phyloP scores from a whole-genome alignment of 2,329 filamentous ascomycete species.

The Colletotrichum viniferum region DNA sequence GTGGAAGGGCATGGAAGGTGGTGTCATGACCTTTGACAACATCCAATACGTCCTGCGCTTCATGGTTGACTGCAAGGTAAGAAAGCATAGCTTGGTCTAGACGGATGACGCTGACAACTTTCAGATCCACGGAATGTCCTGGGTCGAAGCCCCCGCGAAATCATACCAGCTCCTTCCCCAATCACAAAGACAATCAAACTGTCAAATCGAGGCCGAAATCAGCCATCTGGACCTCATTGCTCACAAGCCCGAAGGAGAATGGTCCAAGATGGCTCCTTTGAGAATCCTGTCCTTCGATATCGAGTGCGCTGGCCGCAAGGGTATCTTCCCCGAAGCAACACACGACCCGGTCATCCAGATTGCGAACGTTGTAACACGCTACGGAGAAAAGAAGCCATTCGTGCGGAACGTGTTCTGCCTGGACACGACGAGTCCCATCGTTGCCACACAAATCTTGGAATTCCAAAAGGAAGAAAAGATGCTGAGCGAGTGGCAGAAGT shows the following conservation, averaged over 20 bases:
- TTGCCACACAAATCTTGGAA: conserved; percentile 90
- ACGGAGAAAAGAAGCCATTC: conserved; percentile 95
- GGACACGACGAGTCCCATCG: conserved; percentile 89
- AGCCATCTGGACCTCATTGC: conserved; percentile 84
- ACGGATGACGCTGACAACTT: neutral
- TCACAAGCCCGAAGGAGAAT: conserved; percentile 88
- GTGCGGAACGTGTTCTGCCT: conserved; percentile 96
- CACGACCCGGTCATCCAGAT: conserved; percentile 97
- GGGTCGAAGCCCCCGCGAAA: conserved; percentile 83
- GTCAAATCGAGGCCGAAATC: conserved; percentile 91
- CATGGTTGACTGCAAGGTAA: conserved; percentile 93
- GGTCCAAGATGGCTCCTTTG: conserved; percentile 96
- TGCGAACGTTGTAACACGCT: conserved; percentile 91
- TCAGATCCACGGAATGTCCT: conserved; percentile 91
- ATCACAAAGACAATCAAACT: conserved; percentile 80
- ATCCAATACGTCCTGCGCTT: conserved; percentile 95
- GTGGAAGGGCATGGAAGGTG: conserved; percentile 74
- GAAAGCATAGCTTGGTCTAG: conserved; percentile 9
- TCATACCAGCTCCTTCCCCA: conserved; percentile 74
- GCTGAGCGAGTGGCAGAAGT: conserved; percentile 91
- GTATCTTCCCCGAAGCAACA: conserved; percentile 93
- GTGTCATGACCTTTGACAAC: conserved; percentile 91
- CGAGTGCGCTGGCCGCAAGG: conserved; percentile 96
- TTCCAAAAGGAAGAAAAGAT: conserved; percentile 84
- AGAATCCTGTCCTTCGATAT: conserved; percentile 97